Percentiles rank a stretch among this genome's conserved stretches.
phyloP scores from a whole-genome alignment of 2,329 filamentous ascomycete species.

The Diaporthe nobilis region DNA sequence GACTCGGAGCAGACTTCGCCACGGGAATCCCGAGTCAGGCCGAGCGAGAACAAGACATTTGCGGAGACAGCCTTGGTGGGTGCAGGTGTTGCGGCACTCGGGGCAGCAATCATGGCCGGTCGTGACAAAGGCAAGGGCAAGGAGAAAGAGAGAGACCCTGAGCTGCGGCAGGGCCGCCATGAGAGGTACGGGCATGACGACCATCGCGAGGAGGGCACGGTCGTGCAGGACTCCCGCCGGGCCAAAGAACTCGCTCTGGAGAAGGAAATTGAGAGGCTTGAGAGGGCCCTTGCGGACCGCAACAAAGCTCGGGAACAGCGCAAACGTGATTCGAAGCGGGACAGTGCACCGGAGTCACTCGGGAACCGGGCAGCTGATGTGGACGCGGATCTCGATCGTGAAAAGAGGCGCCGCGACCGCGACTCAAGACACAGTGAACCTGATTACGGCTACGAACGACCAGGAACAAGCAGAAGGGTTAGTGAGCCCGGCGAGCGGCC shows the following conservation, averaged over 20 bases:
- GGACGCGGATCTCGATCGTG: slow-evolving; percentile 51
- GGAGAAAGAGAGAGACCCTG: slow-evolving; percentile 45
- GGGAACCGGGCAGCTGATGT: neutral
- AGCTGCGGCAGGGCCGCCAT: slow-evolving; percentile 46
- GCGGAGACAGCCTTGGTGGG: slow-evolving; percentile 63
- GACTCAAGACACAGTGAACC: slow-evolving; percentile 39
- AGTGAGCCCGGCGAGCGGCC: slow-evolving; percentile 44
- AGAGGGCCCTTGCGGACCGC: slow-evolving; percentile 41
- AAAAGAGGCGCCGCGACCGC: slow-evolving; percentile 46
- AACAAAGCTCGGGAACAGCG: slow-evolving; percentile 47
- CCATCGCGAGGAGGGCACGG: slow-evolving; percentile 42
- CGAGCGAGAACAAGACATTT: slow-evolving; percentile 53
- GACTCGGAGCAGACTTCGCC: slow-evolving; percentile 55
- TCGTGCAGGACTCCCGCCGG: slow-evolving; percentile 44
- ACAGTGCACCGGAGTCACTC: slow-evolving; percentile 13
- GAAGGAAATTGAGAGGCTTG: slow-evolving; percentile 40
- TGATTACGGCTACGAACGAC: slow-evolving; percentile 37
- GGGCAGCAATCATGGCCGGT: slow-evolving; percentile 60
- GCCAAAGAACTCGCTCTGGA: slow-evolving; percentile 46
- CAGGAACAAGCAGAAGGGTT: slow-evolving; percentile 46
- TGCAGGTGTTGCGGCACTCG: slow-evolving; percentile 62
- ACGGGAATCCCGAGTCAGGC: slow-evolving; percentile 43
- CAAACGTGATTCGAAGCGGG: slow-evolving; percentile 40
- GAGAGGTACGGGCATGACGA: slow-evolving; percentile 45
- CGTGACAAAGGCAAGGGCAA: slow-evolving; percentile 49